Percentiles rank a stretch among this genome's conserved stretches.
Conservation (phyloP, 352 stramenopile species). For the Phytophthora boehmeriae region DNA sequence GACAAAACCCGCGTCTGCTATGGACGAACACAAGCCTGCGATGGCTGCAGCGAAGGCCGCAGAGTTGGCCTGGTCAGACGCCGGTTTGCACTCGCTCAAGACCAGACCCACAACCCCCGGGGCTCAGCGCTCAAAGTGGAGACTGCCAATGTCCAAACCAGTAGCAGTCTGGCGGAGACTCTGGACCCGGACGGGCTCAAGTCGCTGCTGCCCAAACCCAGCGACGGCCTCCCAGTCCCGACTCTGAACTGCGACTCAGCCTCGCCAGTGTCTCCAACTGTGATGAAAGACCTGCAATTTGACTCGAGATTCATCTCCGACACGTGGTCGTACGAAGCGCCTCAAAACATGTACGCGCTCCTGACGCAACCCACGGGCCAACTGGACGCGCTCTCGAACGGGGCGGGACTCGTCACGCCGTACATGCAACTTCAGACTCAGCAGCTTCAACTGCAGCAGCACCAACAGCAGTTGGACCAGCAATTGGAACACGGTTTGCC, state of each 20-base stretch:
- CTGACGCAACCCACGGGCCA: constrained; percentile 35
- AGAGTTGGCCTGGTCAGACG: constrained; percentile 23
- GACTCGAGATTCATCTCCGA: constrained; percentile 54
- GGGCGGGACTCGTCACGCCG: constrained; percentile 37
- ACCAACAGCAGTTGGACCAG: constrained; percentile 35
- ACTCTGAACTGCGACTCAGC: constrained; percentile 32
- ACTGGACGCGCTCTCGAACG: constrained; percentile 34
- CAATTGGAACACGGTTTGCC: constrained; percentile 27
- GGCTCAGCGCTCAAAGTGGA: constrained; percentile 31
- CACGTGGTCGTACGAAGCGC: constrained; percentile 50
- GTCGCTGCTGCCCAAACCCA: constrained; percentile 23
- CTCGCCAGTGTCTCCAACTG: constrained; percentile 32
- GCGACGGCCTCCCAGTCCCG: constrained; percentile 26
- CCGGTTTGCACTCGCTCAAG: constrained; percentile 17
- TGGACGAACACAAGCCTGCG: constrained; percentile 20
- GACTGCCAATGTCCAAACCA: constrained; percentile 17
- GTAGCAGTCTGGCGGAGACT: background rate
- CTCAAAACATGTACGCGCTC: constrained; percentile 62
- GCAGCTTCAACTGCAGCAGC: constrained; percentile 40
- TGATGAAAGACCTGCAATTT: constrained; percentile 52
- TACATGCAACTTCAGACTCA: constrained; percentile 45
- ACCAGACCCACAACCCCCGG: constrained; percentile 24
- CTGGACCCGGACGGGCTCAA: constrained; percentile 13
- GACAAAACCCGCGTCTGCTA: constrained; percentile 1
- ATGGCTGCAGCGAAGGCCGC: constrained; percentile 1